Percentiles rank a stretch among this genome's conserved stretches.
Evolutionary conservation across 2,329 filamentous ascomycete genomes (phyloP).

Genomic region (Aspergillus neotritici): DNA sequence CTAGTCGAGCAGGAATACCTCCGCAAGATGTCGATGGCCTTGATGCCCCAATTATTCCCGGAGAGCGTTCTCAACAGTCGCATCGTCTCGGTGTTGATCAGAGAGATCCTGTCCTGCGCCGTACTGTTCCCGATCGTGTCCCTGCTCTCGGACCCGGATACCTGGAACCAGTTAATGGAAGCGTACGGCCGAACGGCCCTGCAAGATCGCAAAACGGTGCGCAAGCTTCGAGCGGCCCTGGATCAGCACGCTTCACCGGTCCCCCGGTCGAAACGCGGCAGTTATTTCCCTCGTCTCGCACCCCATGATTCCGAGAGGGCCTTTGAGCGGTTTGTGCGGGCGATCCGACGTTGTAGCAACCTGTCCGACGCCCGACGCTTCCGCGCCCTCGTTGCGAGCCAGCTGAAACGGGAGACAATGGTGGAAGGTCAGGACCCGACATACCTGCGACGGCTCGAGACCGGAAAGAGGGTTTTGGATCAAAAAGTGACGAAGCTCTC

Average conservation of each 20-base stretch:
- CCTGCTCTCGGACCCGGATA: slow-evolving; percentile 83
- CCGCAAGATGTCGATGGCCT: slow-evolving; percentile 63
- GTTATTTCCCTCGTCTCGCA: slow-evolving; percentile 70
- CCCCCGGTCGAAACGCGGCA: slow-evolving; percentile 58
- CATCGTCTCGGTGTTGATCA: slow-evolving; percentile 71
- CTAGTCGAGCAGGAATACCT: slow-evolving; percentile 83
- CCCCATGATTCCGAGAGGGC: slow-evolving; percentile 82
- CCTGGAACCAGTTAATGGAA: slow-evolving; percentile 95
- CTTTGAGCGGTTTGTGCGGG: slow-evolving; percentile 90
- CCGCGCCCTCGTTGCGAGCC: slow-evolving; percentile 84
- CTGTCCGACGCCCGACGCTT: slow-evolving; percentile 89
- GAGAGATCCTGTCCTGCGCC: slow-evolving; percentile 90
- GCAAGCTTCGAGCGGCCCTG: slow-evolving; percentile 81
- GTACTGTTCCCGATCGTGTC: slow-evolving; percentile 76
- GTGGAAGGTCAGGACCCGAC: slow-evolving; percentile 75
- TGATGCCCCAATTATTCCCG: slow-evolving; percentile 72
- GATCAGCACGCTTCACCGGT: slow-evolving; percentile 89
- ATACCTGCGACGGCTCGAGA: slow-evolving; percentile 83
- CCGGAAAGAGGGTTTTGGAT: slow-evolving; percentile 81
- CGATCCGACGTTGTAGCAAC: slow-evolving; percentile 81
- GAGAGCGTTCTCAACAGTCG: slow-evolving; percentile 69
- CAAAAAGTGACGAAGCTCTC: slow-evolving; percentile 80
- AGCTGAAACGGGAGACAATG: slow-evolving; percentile 77
- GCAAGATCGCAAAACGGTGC: slow-evolving; percentile 91
- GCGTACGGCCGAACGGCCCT: slow-evolving; percentile 78